Base-by-base conservation (phyloP, 2,329 filamentous ascomycete genomes). In the Fusarium albosuccineum region DNA sequence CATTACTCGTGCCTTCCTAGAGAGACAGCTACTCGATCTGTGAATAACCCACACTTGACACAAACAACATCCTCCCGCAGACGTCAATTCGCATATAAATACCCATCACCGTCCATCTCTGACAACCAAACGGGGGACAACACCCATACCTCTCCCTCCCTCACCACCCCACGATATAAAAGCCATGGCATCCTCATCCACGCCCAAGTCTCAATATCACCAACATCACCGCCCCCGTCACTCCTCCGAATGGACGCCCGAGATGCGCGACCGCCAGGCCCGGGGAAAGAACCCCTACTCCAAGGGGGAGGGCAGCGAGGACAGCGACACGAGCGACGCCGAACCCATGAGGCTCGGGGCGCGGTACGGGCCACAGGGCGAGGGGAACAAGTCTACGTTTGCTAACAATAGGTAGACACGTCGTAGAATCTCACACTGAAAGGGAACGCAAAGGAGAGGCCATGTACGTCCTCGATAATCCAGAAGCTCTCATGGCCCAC, bases 401-500 rank as follows among this genome's bases (percentile, higher is more conserved):
- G 11, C 44, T 51, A 34, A 64, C 26, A 13, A 6, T 30, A 9
- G 6, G 16, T 40, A 63, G 64, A 4, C 37, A 40, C 51, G 29
- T 42, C 46, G 70, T 75, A 14, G 83, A 86, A 63, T 70, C 81
- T 26, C 85, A 81, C 62, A 76, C 77, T 48, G 75, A 77, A 13
- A 68, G 74, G 5, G 82, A 87, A 64, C 77, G 79, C 5, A 82
- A 83, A 13, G 80, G 83, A 44, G 80, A 82, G 64, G 87, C 87
- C 11, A 78, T 84, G 17, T 78, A 83, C 10, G 81, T 89, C 39
- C 81, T 90, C 3, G 85, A 87, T 65, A 83, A 76, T 27, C 87
- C 87, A 0, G 87, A 89, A 71, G 76, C 86, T 57, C 77, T 90
- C 48, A 86, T 88, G 81, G 87, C 87, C 80, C 83, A 87, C 41